Evolutionary conservation across 306 rosid species (phyloP), one percentile per base, ranked within the genome.

Genomic region (Trifolium dubium): DNA sequence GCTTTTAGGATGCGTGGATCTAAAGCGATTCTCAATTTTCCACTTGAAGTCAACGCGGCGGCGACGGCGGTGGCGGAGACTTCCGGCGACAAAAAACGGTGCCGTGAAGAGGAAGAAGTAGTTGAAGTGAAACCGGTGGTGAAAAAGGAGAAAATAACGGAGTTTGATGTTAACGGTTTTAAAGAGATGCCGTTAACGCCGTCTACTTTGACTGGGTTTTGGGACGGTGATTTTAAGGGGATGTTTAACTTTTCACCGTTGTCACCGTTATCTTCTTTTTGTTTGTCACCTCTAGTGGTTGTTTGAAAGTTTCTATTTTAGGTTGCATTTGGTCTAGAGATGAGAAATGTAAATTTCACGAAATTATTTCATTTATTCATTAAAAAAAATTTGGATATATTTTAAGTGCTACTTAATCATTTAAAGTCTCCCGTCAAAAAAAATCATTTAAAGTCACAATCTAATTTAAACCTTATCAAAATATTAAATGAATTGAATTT

Each of bases 201-300:
- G 88, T 89, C 98, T 2, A 56, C 35, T 67, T 91, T 96, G 95
- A 83, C 74, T 37, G 81, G 83, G 69, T 69, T 82, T 6, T 92
- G 92, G 95, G 96, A 94, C 31, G 12, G 54, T 8, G 95, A 91
- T 29, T 64, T 77, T 2, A 87, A 79, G 17, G 96, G 90, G 2
- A 4, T 1, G 1, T 87, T 89, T 61, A 85, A 13, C 44, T 82
- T 91, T 1, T 94, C 97, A 46, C 91, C 89, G 78, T 67, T 88
- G 64, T 94, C 96, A 19, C 98, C 99, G 85, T 87, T 95, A 81
- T 92, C 97, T 35, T 91, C 96, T 0, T 74, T 86, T 2, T 94
- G 93, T 5, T 89, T 10, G 75, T 73, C 90, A 9, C 96, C 79
- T 44, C 87, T 90, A 1, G 79, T 90, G 89, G 93, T 78, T 72